These are phyloP conservation scores for Dalbergia cultrata DNA, from an alignment of 306 rosid genomes.

Conservation along the genomic window DNA sequence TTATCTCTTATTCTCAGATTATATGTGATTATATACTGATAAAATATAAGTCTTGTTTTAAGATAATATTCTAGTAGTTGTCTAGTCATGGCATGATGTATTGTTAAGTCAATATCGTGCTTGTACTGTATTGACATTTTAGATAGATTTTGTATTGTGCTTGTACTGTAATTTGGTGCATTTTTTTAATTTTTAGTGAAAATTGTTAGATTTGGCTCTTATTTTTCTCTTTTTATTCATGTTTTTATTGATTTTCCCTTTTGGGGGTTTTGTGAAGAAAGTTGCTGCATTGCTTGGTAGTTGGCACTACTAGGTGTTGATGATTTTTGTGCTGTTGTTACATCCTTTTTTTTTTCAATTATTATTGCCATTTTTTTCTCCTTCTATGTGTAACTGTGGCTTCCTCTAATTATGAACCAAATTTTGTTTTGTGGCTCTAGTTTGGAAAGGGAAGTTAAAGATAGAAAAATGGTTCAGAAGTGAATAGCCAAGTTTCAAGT, in stretches of 20 bases:
- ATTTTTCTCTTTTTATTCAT: neutral
- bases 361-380: neutral
- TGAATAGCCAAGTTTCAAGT: neutral
- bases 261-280: constrained; percentile 40
- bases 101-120: too few relatives aligned
- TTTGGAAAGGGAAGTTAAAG: neutral
- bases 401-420: neutral
- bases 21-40: too few relatives aligned
- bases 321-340: neutral
- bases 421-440: neutral
- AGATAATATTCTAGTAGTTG: too few relatives aligned
- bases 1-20: too few relatives aligned
- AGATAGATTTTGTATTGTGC: too few relatives aligned
- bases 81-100: too few relatives aligned
- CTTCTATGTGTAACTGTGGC: neutral
- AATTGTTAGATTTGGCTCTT: constrained; percentile 3
- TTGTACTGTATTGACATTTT: too few relatives aligned
- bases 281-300: constrained; percentile 9
- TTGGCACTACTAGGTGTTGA: neutral
- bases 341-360: neutral
- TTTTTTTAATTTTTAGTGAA: constrained; percentile 17
- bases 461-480: neutral
- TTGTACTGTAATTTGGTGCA: constrained; percentile 13
- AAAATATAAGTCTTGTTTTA: too few relatives aligned
- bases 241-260: neutral